Evolutionary conservation across 805 yeast genomes (phyloP).

Genomic region (Hanseniaspora pseudoguilliermondii): DNA sequence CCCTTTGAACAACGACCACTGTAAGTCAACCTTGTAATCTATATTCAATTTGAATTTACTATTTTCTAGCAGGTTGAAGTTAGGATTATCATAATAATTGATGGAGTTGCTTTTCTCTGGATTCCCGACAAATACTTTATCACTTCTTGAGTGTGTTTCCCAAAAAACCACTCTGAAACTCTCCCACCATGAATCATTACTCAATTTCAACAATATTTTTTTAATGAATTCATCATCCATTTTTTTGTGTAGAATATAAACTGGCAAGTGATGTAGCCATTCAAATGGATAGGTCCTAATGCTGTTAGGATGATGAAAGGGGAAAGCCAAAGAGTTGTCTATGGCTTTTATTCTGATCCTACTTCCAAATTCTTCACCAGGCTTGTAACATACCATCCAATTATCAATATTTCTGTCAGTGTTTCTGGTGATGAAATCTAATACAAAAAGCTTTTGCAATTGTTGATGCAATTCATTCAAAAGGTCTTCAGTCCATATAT

Average conservation of each 20-base stretch:
- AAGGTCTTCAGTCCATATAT: conserved; percentile 19
- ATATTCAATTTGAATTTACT: conserved; percentile 50
- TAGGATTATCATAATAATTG: conserved; percentile 29
- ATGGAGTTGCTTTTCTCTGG: not conserved
- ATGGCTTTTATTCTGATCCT: conserved; percentile 51
- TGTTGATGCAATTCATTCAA: conserved; percentile 44
- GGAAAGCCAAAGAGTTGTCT: conserved; percentile 62
- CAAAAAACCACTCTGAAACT: conserved; percentile 26
- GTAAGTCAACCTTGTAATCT: conserved; percentile 39
- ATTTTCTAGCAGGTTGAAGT: conserved; percentile 41
- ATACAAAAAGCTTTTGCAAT: conserved; percentile 53
- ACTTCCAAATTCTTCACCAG: conserved; percentile 28
- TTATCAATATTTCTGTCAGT: conserved; percentile 66
- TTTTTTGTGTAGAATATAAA: conserved; percentile 52
- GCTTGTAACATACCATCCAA: conserved; percentile 52
- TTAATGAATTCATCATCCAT: conserved; percentile 43
- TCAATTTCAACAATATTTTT: conserved; percentile 45
- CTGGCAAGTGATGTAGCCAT: conserved; percentile 55
- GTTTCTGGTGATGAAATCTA: conserved; percentile 61
- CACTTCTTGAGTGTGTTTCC: conserved; percentile 11
- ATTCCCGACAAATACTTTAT: not conserved
- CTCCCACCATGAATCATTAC: conserved; percentile 62
- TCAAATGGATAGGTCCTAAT: conserved; percentile 73
- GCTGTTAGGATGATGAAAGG: conserved; percentile 75
- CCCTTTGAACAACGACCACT: conserved; percentile 60